These are phyloP conservation scores for Aspergillus sp. DNA, from an alignment of 2,329 filamentous ascomycete species.

Conservation along the genomic window DNA sequence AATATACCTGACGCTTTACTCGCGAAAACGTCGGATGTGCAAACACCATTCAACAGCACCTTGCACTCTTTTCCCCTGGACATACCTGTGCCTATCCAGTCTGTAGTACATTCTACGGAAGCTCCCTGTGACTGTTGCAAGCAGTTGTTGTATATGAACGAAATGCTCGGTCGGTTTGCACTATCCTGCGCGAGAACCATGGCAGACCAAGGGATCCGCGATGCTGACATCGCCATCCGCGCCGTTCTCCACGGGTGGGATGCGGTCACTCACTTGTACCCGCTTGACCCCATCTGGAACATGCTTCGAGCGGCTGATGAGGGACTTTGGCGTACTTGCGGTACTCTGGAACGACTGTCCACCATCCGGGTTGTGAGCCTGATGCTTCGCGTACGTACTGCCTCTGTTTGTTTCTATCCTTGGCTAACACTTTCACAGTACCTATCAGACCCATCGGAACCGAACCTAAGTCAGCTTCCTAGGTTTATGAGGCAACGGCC, in stretches of 20 bases:
- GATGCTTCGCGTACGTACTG: slow-evolving; percentile 15
- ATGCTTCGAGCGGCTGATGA: slow-evolving; percentile 18
- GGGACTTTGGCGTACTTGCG: slow-evolving; percentile 16
- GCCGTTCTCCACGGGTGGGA: slow-evolving; percentile 18
- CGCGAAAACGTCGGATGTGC: not conserved
- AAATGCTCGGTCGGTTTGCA: slow-evolving; percentile 12
- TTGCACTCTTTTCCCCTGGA: slow-evolving; percentile 12
- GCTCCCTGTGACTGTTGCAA: not conserved
- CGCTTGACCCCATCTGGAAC: slow-evolving; percentile 14
- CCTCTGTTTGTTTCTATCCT: not conserved
- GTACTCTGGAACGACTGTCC: slow-evolving; percentile 8
- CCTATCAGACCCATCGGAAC: slow-evolving; percentile 13
- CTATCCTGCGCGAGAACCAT: not conserved
- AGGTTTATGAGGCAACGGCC: slow-evolving; percentile 18
- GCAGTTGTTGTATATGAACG: slow-evolving; percentile 17
- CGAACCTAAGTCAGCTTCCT: slow-evolving; percentile 10
- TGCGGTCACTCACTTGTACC: slow-evolving; percentile 6
- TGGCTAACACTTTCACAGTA: slow-evolving; percentile 1
- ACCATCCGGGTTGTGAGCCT: slow-evolving; percentile 13
- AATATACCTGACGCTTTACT: slow-evolving; percentile 1
- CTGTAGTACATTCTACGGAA: not conserved
- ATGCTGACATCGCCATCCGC: slow-evolving; percentile 18
- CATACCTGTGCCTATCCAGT: slow-evolving; percentile 5
- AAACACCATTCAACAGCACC: slow-evolving; percentile 9
- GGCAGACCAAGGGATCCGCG: slow-evolving; percentile 12